Conservation (phyloP, 257 asterid species). For the Paraleonurus japonicus region DNA sequence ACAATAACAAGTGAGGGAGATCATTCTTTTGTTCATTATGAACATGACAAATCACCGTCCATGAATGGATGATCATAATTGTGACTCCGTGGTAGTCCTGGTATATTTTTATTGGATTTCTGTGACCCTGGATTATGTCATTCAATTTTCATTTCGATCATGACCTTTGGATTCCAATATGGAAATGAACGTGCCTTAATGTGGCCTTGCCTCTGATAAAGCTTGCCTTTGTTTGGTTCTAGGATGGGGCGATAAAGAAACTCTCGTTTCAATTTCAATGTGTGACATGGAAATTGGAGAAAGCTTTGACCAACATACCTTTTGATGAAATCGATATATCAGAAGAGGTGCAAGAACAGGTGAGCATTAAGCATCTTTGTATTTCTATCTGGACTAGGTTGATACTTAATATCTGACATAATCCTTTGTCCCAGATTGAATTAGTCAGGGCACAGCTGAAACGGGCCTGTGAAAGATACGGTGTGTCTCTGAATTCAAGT, state of each 20-base stretch:
- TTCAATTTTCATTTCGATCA: background rate
- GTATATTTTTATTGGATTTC: background rate
- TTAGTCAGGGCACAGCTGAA: conserved; percentile 69
- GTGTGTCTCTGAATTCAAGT: conserved; percentile 64
- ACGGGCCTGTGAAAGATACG: conserved; percentile 85
- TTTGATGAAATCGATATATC: conserved; percentile 70
- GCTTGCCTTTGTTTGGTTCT: conserved; percentile 28
- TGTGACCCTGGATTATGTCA: background rate
- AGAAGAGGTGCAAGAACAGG: conserved; percentile 98
- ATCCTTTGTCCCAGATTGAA: conserved; percentile 53
- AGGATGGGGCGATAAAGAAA: conserved; percentile 71
- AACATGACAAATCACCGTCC: background rate
- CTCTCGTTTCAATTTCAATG: conserved; percentile 73
- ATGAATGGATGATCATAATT: background rate
- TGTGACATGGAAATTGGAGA: conserved; percentile 88
- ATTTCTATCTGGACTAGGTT: conserved; percentile 1
- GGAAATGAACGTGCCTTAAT: background rate
- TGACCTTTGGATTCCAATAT: background rate
- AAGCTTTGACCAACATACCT: conserved; percentile 61
- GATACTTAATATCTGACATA: conserved; percentile 22
- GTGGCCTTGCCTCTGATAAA: conserved; percentile 26
- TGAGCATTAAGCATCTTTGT: conserved; percentile 29
- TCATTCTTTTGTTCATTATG: background rate
- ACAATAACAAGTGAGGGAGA: background rate
- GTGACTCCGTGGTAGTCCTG: background rate